Evolutionary conservation across 139 green algal genomes (phyloP), one percentile per base, ranked within the genome.

Genomic region (Tetradesmus obliquus): DNA sequence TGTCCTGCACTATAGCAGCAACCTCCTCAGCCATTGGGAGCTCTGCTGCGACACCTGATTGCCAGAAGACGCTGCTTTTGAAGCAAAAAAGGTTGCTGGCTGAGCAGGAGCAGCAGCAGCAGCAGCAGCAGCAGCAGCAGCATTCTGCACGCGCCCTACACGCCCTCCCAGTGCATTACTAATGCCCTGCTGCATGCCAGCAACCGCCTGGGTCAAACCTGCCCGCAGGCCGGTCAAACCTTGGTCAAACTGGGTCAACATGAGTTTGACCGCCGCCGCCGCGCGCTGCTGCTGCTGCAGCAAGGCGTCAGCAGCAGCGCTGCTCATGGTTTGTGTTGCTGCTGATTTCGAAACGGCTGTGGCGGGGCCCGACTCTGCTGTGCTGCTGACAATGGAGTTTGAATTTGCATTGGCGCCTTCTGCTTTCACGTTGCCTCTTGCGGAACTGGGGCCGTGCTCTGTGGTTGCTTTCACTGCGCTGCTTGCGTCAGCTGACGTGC

Each of bases 221-320:
- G 62, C 84, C 57, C 72, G 53, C 13, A 88, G 12, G 17, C 66
- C 72, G 74, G 74, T 82, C 24, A 82, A 82, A 82, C 74, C 20
- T 13, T 88, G 84, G 84, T 88, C 84, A 58, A 88, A 79, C 57
- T n/a, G 79, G 57, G 55, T 88, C 84, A 76, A 88, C 22, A n/a
- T 58, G 57, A 79, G 55, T 88, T 79, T 88, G 58, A 88, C 57
- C 57, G 84, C n/a, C 17, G 69, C 69, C 12, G 17, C 69, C 12
- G 19, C 69, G 6, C 19, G 15, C 69, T 79, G 17, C 19, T 79
- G 69, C 69, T 79, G 15, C 69, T 32, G 15, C 12, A 10, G 10
- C 13, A 72, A 13, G 60, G 60, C 60, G 10, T 10, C 60, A 72
- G 53, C 15, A 53, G 8, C 53, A 66, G 17, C 24, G 81, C 53